Evolutionary conservation across 1,139 yeast genomes (phyloP).

Genomic region (Lodderomyces margitis): DNA sequence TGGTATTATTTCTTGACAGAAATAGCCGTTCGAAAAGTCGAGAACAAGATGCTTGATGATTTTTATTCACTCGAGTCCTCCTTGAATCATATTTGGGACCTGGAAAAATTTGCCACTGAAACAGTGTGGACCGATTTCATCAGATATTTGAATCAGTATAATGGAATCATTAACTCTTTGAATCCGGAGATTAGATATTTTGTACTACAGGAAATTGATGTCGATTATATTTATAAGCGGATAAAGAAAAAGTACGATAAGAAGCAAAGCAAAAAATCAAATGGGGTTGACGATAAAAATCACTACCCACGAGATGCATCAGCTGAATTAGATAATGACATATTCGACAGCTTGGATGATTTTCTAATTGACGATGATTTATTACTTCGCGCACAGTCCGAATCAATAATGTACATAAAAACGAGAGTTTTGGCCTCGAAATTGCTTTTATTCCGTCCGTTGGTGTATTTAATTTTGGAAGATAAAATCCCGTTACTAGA

Average conservation of each 20-base stretch:
- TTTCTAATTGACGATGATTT: slow-evolving; percentile 36
- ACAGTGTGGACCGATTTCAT: slow-evolving; percentile 32
- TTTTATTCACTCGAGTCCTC: slow-evolving; percentile 24
- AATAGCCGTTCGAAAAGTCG: slow-evolving; percentile 47
- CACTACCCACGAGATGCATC: slow-evolving; percentile 3
- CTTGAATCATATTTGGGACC: slow-evolving; percentile 26
- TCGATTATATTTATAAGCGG: slow-evolving; percentile 32
- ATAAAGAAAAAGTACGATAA: slow-evolving; percentile 27
- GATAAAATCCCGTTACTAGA: slow-evolving; percentile 29
- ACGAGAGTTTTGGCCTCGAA: slow-evolving; percentile 38
- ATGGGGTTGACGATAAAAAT: slow-evolving; percentile 13
- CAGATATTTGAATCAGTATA: slow-evolving; percentile 38
- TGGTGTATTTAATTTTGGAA: slow-evolving; percentile 33
- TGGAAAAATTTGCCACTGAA: slow-evolving; percentile 22
- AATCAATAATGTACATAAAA: slow-evolving; percentile 40
- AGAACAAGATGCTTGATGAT: slow-evolving; percentile 44
- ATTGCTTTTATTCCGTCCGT: slow-evolving; percentile 34
- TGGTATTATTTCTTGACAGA: slow-evolving; percentile 52
- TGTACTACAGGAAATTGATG: slow-evolving; percentile 34
- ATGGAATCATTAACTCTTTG: slow-evolving; percentile 39
- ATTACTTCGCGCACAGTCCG: slow-evolving; percentile 36
- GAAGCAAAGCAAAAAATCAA: slow-evolving; percentile 14
- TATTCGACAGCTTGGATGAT: slow-evolving; percentile 30
- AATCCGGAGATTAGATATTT: slow-evolving; percentile 35
- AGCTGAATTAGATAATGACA: slow-evolving; percentile 15